Percentiles rank a stretch among this genome's conserved stretches.
Conservation (phyloP, 495 filamentous ascomycete genomes). For the Penicillium herquei region DNA sequence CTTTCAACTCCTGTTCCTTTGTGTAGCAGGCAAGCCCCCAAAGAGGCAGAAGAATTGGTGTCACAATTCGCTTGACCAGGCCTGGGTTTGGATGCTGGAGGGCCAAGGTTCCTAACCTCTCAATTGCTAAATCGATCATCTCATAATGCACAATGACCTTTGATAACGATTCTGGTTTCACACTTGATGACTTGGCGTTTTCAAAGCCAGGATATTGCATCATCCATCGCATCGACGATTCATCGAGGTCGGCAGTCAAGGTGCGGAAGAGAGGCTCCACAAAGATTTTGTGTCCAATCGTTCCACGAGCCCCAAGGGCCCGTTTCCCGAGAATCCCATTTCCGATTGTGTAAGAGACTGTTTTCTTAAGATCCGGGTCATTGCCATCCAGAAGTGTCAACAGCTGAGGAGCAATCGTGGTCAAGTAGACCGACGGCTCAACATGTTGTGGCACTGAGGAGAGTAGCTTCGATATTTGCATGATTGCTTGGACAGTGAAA, state of each 20-base stretch:
- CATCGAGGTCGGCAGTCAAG: conserved; percentile 54
- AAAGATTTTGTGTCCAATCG: conserved; percentile 67
- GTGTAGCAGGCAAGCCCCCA: conserved; percentile 66
- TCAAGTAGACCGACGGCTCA: conserved; percentile 58
- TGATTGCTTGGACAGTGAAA: conserved; percentile 71
- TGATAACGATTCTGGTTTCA: background rate
- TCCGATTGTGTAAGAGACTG: conserved; percentile 70
- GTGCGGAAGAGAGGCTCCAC: conserved; percentile 61
- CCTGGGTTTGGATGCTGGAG: conserved; percentile 71
- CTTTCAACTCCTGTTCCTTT: conserved; percentile 26
- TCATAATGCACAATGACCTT: conserved; percentile 22
- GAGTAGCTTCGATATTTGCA: conserved; percentile 61
- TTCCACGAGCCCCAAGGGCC: conserved; percentile 64
- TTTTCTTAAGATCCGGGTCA: conserved; percentile 61
- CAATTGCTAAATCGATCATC: conserved; percentile 42
- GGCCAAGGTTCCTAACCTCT: conserved; percentile 56
- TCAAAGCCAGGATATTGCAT: conserved; percentile 7
- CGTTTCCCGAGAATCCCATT: conserved; percentile 69
- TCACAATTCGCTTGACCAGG: conserved; percentile 66
- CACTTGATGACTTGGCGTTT: background rate
- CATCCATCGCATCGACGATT: conserved; percentile 27
- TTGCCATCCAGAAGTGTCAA: conserved; percentile 63
- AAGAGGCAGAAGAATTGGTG: conserved; percentile 62
- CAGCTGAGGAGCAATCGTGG: conserved; percentile 64
- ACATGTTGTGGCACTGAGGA: conserved; percentile 61